These are phyloP conservation scores for Talaromyces albobiverticillius DNA, from an alignment of 2,329 filamentous ascomycete genomes.

Conservation along the genomic window DNA sequence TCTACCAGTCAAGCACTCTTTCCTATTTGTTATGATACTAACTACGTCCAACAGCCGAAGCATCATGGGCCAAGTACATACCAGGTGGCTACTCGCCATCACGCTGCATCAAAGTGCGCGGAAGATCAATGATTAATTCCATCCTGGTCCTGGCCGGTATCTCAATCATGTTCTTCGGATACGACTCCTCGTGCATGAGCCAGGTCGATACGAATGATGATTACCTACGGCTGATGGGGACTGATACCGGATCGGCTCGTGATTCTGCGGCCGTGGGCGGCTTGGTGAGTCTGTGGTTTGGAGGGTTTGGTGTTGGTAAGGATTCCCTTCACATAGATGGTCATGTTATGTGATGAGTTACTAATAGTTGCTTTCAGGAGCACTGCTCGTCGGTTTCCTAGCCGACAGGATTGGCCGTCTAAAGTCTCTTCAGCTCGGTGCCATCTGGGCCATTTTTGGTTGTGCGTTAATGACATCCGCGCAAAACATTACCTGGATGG, in stretches of 20 bases:
- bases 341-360: not conserved
- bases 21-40: not conserved
- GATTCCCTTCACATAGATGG: not conserved
- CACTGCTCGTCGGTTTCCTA: constrained; percentile 23
- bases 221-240: constrained; percentile 23
- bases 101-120: constrained; percentile 3
- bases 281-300: constrained; percentile 27
- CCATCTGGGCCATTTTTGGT: constrained; percentile 24
- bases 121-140: not conserved
- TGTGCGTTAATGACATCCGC: constrained; percentile 22
- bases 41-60: not conserved
- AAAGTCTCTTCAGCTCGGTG: constrained; percentile 25
- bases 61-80: not conserved
- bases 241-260: constrained; percentile 17
- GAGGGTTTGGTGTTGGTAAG: constrained; percentile 22
- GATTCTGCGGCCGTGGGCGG: constrained; percentile 25
- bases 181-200: constrained; percentile 25
- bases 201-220: constrained; percentile 26
- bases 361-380: constrained; percentile 16
- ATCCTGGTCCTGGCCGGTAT: constrained; percentile 13
- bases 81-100: constrained; percentile 1
- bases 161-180: constrained; percentile 23
- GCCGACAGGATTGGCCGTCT: constrained; percentile 26
- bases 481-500: constrained; percentile 25
- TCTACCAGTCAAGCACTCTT: not conserved